Evolutionary conservation across 768 basidiomycete species (phyloP).

Genomic region (Rhizopogon vesiculosus): DNA sequence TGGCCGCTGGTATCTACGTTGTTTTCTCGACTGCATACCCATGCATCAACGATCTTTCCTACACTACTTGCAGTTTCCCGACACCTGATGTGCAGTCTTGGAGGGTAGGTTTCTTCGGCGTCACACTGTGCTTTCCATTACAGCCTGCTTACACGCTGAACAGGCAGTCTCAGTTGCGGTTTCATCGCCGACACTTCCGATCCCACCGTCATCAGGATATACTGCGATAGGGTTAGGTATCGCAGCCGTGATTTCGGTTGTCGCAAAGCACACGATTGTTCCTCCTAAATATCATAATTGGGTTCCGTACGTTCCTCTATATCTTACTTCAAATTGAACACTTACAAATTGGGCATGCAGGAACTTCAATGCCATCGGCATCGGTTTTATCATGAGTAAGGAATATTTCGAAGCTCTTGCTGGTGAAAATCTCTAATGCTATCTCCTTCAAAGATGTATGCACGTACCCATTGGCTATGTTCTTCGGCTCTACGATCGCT

Average conservation of each 20-base stretch:
- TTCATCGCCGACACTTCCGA: constrained; percentile 24
- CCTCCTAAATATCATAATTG: constrained; percentile 16
- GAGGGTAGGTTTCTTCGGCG: constrained; percentile 7
- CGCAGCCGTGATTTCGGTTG: constrained; percentile 38
- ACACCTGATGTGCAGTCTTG: constrained; percentile 21
- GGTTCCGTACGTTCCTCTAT: constrained; percentile 13
- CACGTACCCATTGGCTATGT: constrained; percentile 20
- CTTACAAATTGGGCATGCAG: constrained; percentile 2
- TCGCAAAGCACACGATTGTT: constrained; percentile 29
- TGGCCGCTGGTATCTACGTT: constrained; percentile 53
- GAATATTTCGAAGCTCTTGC: not conserved
- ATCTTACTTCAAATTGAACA: not conserved
- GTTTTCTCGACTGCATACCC: constrained; percentile 60
- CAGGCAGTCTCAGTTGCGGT: constrained; percentile 16
- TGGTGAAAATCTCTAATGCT: not conserved
- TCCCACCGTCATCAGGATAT: constrained; percentile 52
- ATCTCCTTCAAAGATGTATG: constrained; percentile 9
- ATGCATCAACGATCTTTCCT: constrained; percentile 38
- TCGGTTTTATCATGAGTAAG: constrained; percentile 10
- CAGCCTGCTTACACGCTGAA: not conserved
- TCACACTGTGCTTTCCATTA: not conserved
- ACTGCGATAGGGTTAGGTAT: constrained; percentile 52
- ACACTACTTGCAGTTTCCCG: constrained; percentile 17
- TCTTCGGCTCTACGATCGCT: constrained; percentile 19
- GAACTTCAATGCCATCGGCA: constrained; percentile 24